Percentiles rank a stretch among this genome's conserved stretches.
These are phyloP conservation scores for Eucalyptus marginata DNA, from an alignment of 345 rosid genomes.

Conservation along the genomic window DNA sequence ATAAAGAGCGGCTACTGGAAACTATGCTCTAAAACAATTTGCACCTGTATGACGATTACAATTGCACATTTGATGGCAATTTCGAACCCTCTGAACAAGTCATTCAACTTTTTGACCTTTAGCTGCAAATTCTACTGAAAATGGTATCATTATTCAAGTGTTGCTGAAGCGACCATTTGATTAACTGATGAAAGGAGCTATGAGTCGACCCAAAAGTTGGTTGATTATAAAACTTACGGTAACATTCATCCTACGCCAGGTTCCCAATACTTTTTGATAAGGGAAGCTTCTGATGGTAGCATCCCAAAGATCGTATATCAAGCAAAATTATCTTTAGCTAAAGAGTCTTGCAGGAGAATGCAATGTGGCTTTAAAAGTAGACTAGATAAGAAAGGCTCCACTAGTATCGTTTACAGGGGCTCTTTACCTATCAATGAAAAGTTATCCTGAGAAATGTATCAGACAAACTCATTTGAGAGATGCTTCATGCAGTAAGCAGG, in stretches of 20 bases:
- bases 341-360: background rate
- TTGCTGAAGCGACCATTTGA: background rate
- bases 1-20: background rate
- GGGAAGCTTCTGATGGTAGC: background rate
- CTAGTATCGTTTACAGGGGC: background rate
- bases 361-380: background rate
- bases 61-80: background rate
- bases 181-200: background rate
- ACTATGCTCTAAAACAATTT: background rate
- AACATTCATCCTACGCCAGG: background rate
- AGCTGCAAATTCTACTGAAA: background rate
- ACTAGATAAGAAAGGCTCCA: background rate
- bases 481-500: background rate
- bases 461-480: background rate
- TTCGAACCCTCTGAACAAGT: background rate
- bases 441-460: background rate
- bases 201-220: background rate
- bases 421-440: background rate
- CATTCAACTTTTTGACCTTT: background rate
- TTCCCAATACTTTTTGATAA: background rate
- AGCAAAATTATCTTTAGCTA: background rate
- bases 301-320: background rate
- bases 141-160: background rate
- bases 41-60: background rate
- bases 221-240: background rate